phyloP scores from a whole-genome alignment of 192 early-diverging fungal species.

The Umbelopsis isabellina region DNA sequence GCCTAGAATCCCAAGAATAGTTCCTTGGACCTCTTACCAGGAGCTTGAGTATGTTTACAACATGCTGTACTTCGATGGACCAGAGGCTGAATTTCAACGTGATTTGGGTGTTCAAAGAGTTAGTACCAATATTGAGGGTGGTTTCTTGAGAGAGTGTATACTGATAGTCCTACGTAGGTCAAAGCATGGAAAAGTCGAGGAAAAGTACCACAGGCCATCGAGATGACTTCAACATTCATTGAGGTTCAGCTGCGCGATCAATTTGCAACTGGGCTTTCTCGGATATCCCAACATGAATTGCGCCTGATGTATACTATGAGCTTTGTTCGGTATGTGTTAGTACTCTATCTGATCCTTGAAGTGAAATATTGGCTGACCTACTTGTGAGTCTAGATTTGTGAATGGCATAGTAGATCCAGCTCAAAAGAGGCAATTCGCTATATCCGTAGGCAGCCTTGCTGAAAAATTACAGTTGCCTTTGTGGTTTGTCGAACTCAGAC shows the following conservation, averaged over 20 bases:
- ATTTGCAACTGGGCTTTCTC: not conserved
- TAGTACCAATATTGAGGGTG: constrained; percentile 2
- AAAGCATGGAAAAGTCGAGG: constrained; percentile 74
- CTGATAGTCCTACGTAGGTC: constrained; percentile 43
- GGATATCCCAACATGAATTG: constrained; percentile 49
- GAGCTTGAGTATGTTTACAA: constrained; percentile 64
- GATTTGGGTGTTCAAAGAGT: constrained; percentile 61
- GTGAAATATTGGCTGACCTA: constrained; percentile 16
- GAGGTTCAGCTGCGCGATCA: constrained; percentile 60
- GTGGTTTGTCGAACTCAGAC: constrained; percentile 72
- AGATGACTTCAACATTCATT: constrained; percentile 65
- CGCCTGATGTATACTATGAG: constrained; percentile 49
- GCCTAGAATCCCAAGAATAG: constrained; percentile 48
- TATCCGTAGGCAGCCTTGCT: constrained; percentile 56
- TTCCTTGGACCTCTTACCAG: constrained; percentile 61
- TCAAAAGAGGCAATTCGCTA: constrained; percentile 56
- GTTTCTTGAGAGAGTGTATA: not conserved
- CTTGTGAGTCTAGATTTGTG: constrained; percentile 48
- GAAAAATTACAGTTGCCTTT: constrained; percentile 56
- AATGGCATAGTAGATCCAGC: constrained; percentile 64
- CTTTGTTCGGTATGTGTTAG: constrained; percentile 36
- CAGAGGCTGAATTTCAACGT: constrained; percentile 25
- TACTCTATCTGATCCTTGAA: not conserved
- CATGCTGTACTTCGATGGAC: constrained; percentile 50
- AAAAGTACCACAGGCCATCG: constrained; percentile 69